Base-by-base conservation (phyloP, 371 early-diverging fungal species). In the Actinomortierella ambigua region DNA sequence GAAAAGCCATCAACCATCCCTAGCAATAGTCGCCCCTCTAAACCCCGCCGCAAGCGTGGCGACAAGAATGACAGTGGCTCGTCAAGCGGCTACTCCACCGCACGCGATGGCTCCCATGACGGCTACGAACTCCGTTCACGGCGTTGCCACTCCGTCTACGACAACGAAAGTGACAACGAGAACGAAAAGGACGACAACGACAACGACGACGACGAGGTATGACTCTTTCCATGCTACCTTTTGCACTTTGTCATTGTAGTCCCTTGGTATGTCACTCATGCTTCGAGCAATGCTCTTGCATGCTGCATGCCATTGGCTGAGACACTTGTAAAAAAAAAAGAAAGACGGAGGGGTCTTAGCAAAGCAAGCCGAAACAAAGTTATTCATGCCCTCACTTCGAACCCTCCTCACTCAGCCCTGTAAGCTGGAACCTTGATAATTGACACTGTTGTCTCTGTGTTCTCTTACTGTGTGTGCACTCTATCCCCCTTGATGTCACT, bases 131-230 rank as follows among this genome's bases (percentile, higher is more conserved):
- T 70, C 23, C 58, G 61, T 11, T 34, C 34, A 34, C 34, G 34
- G 34, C 34, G 34, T 6, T 4, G 4, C 11, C 34, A 34, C 7
- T 34, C 34, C 34, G n/a, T n/a, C n/a, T n/a, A 46, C 65, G 57
- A 49, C 65, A 65, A 17, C 56, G 59, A 50, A 18, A 18, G 13
- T 47, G 9, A 22, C 34, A 46, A 46, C 8, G 59, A 61, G 54
- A 55, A 62, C 7, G 57, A 60, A 28, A 55, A 54, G 20, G 49
- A 62, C 9, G 57, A 71, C 15, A 27, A 52, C 14, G 52, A 69
- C 9, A 58, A 61, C 28, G 55, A 64, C 0, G 20, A 41, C 41
- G 67, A 73, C 14, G 67, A 73, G 14, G 70, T 65, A 65, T 58
- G 55, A 55, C 18, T 41, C n/a, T 49, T 23, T 39, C 13, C 46